Percentiles rank a stretch among this genome's conserved stretches.
These are phyloP conservation scores for Suhomyces ambrosiae DNA, from an alignment of 1,139 yeast species.

Conservation along the genomic window DNA sequence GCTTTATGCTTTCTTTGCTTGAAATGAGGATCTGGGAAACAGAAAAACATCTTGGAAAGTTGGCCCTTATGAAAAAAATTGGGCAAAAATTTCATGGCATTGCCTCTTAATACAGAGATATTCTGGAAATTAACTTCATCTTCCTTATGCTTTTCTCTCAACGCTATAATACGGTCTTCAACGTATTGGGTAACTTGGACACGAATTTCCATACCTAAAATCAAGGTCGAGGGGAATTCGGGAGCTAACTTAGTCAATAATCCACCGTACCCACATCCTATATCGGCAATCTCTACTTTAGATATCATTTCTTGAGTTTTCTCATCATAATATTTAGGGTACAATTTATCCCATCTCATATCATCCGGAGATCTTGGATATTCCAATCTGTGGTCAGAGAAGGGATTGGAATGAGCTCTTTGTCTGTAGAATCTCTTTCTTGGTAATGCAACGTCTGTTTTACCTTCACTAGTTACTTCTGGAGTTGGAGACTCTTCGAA, in stretches of 20 bases:
- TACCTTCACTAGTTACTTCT: conserved; percentile 4
- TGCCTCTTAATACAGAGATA: conserved; percentile 87
- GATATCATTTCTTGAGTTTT: conserved; percentile 45
- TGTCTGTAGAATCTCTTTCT: conserved; percentile 91
- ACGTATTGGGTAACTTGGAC: conserved; percentile 97
- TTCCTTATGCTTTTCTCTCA: conserved; percentile 58
- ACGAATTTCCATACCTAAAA: conserved; percentile 95
- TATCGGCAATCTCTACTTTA: conserved; percentile 86
- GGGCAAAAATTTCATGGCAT: conserved; percentile 96
- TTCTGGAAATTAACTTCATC: conserved; percentile 59
- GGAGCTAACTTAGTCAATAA: conserved; percentile 79
- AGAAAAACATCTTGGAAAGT: conserved; percentile 88
- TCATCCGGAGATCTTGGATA: conserved; percentile 78
- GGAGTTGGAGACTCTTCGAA: conserved; percentile 24
- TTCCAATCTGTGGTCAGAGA: conserved; percentile 89
- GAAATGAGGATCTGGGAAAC: conserved; percentile 99
- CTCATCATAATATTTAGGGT: conserved; percentile 59
- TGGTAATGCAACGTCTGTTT: conserved; percentile 53
- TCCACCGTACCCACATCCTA: conserved; percentile 99
- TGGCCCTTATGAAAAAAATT: conserved; percentile 85
- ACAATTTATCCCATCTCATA: conserved; percentile 86
- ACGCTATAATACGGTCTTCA: conserved; percentile 89
- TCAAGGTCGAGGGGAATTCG: conserved; percentile 67
- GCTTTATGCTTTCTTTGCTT: conserved; percentile 97
- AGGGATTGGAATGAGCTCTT: conserved; percentile 97